Conservation (phyloP, 305 asterid species). For the Rubia balearica region DNA sequence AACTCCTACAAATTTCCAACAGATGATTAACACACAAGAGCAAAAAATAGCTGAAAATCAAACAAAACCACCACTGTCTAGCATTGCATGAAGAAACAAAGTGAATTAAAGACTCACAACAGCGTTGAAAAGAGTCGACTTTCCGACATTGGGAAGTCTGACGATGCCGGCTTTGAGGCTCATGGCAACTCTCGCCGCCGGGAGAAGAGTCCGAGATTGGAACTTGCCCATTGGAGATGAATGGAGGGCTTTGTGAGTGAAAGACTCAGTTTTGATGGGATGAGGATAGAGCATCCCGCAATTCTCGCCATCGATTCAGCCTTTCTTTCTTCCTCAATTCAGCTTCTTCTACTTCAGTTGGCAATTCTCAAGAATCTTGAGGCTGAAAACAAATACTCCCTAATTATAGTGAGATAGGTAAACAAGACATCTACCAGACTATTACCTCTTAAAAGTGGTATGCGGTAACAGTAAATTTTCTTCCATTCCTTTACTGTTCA, state of each 20-base stretch:
- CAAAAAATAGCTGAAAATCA: not conserved
- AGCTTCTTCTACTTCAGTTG: too few relatives aligned
- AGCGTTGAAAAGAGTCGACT: slow-evolving; percentile 95
- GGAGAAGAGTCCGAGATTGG: slow-evolving; percentile 24
- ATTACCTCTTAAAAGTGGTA: too few relatives aligned
- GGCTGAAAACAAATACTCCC: too few relatives aligned
- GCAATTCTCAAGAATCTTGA: too few relatives aligned
- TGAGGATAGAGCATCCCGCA: slow-evolving; percentile 42
- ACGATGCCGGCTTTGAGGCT: slow-evolving; percentile 92
- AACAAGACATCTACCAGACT: too few relatives aligned
- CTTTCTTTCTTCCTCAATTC: too few relatives aligned
- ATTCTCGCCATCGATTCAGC: slow-evolving; percentile 54
- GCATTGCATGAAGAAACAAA: not conserved
- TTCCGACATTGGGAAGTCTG: slow-evolving; percentile 96
- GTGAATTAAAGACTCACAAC: slow-evolving; percentile 26
- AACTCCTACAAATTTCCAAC: not conserved
- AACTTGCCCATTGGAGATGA: slow-evolving; percentile 16
- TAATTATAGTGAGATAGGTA: too few relatives aligned
- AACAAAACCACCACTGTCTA: not conserved
- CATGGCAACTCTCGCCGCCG: slow-evolving; percentile 69
- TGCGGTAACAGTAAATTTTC: too few relatives aligned
- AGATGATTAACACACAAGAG: not conserved
- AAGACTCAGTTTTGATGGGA: slow-evolving; percentile 43
- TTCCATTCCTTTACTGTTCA: too few relatives aligned
- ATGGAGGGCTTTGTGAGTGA: slow-evolving; percentile 39